Evolutionary conservation across 2,329 filamentous ascomycete species (phyloP).

Genomic region (Purpureocillium takamizusanense): DNA sequence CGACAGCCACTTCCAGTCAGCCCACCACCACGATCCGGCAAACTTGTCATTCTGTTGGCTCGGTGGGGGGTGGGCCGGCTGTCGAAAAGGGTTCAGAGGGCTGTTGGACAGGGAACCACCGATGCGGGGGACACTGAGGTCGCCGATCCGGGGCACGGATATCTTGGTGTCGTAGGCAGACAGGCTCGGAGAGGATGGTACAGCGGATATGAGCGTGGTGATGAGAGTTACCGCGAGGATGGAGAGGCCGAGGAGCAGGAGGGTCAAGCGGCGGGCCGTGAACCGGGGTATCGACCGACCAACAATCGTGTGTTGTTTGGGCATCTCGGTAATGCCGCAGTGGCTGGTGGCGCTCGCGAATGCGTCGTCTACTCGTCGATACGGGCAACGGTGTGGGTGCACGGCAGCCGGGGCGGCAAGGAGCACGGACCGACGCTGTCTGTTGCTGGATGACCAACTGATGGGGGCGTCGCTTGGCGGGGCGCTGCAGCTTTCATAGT

Average conservation of each 20-base stretch:
- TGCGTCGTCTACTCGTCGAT: too few species aligned
- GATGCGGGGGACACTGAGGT: conserved; percentile 34
- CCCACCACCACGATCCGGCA: conserved; percentile 76
- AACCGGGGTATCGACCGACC: conserved; percentile 42
- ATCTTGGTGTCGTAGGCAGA: conserved; percentile 40
- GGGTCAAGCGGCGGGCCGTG: conserved; percentile 40
- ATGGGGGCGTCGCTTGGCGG: too few species aligned
- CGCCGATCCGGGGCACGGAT: conserved; percentile 33
- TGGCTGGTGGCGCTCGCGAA: neutral
- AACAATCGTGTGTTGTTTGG: conserved; percentile 24
- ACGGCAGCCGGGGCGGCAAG: too few species aligned
- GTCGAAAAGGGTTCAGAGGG: conserved; percentile 57
- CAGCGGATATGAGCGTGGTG: conserved; percentile 38
- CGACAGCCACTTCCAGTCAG: conserved; percentile 81
- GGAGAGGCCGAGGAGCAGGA: conserved; percentile 40
- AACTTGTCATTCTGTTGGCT: conserved; percentile 70
- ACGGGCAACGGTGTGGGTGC: too few species aligned
- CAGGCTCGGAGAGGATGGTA: conserved; percentile 39
- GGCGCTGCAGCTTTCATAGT: too few species aligned
- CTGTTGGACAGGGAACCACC: conserved; percentile 33
- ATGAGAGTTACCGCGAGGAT: conserved; percentile 47
- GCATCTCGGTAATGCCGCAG: conserved; percentile 14
- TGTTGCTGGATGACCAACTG: too few species aligned
- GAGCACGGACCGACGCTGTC: too few species aligned
- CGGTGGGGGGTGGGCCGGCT: conserved; percentile 61